These are phyloP conservation scores for Beauveria rudraprayagi DNA, from an alignment of 2,329 filamentous ascomycete genomes.

Conservation along the genomic window DNA sequence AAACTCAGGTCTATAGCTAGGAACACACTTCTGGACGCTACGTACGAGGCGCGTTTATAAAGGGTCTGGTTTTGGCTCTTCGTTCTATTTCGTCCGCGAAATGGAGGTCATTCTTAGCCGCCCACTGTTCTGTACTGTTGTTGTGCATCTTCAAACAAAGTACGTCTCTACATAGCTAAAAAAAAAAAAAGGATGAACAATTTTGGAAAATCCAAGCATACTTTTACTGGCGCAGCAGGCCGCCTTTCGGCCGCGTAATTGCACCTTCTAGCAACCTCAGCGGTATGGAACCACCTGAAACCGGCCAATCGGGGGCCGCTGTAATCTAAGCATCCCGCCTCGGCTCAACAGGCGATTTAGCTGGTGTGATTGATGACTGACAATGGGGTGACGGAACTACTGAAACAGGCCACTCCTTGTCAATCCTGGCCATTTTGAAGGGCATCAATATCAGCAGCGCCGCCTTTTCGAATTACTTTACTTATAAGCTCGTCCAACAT, in stretches of 20 bases:
- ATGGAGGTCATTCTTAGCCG: too few relatives aligned
- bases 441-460: background rate
- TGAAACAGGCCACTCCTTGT: background rate
- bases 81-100: too few relatives aligned
- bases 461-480: background rate
- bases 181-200: background rate
- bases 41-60: too few relatives aligned
- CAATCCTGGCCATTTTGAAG: background rate
- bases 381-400: background rate
- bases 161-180: background rate
- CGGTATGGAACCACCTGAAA: too few relatives aligned
- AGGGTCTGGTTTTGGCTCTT: too few relatives aligned
- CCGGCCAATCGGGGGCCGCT: slow-evolving; percentile 1
- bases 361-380: background rate
- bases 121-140: too few relatives aligned
- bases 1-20: too few relatives aligned
- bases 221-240: background rate
- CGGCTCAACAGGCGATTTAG: background rate
- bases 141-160: too few relatives aligned
- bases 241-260: too few relatives aligned
- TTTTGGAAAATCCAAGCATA: too few relatives aligned
- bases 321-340: slow-evolving; percentile 6
- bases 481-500: slow-evolving; percentile 14
- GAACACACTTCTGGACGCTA: too few relatives aligned
- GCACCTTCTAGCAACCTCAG: too few relatives aligned